Evolutionary conservation across 192 early-diverging fungal genomes (phyloP), one percentile per base, ranked within the genome.

Genomic region (Umbelopsis isabellina): DNA sequence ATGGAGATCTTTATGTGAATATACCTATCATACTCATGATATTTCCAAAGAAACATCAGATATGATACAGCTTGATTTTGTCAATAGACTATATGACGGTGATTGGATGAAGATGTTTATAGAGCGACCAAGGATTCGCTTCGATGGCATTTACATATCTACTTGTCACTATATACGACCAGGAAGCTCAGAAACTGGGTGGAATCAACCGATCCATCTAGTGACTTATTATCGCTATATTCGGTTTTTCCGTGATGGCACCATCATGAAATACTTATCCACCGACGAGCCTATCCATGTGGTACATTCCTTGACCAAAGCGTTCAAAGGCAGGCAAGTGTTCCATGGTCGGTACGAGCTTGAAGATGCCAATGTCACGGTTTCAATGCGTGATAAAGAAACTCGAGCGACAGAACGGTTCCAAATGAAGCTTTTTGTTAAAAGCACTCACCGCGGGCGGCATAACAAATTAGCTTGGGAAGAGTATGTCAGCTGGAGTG

Each of bases 161-260:
- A 78, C 48, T 8, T 79, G 82, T 30, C 66, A 76, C 64, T 80
- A 82, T 75, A 45, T 77, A 11, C 51, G 79, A 33, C 70, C 72
- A 44, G 81, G 78, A 1, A 51, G 55, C 22, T 69, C 72, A 51
- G 78, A 82, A 30, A 80, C 50, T 25, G 10, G 64, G 9, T 80
- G 78, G 81, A 66, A 71, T 58, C 78, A 79, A 50, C 75, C 75
- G 1, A 71, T 82, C 53, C 81, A 82, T 53, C 16, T 84, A 13
- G 75, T 84, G 12, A 82, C 78, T 7, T 84, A 84, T 71, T 74
- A 80, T 52, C 55, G 81, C n/a, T 80, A 77, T 50, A 12, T 84
- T 13, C 45, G 80, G 5, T 84, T 84, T 46, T 84, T 82, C 35
- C 55, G 77, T 2, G 67, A 82, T 67, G 80, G 81, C 35, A 68